Percentiles rank a stretch among this genome's conserved stretches.
Evolutionary conservation across 305 asterid species (phyloP).

Genomic region (Ilex paraguariensis): DNA sequence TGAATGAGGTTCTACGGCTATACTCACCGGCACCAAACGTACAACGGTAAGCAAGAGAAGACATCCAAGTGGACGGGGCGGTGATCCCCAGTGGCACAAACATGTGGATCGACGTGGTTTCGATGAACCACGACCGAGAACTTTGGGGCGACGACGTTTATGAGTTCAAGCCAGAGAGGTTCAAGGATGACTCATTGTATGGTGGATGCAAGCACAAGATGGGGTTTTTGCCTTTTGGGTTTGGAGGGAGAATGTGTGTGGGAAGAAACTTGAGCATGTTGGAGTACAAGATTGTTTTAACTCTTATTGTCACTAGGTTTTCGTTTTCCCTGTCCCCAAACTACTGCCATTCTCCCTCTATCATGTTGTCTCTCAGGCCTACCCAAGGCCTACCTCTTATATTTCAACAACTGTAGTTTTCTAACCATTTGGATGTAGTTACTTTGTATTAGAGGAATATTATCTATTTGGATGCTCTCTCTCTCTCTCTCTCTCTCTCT

Average conservation of each 20-base stretch:
- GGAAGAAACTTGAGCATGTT: constrained; percentile 62
- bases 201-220: constrained; percentile 84
- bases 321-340: constrained; percentile 62
- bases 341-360: constrained; percentile 59
- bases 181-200: constrained; percentile 1
- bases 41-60: constrained; percentile 3
- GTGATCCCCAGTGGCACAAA: background rate
- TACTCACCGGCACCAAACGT: background rate
- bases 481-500: too few species aligned
- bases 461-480: too few species aligned
- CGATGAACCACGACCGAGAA: background rate
- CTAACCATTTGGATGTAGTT: too few species aligned
- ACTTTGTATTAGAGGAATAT: too few species aligned
- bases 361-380: constrained; percentile 78
- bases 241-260: constrained; percentile 91
- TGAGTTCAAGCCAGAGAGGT: constrained; percentile 5
- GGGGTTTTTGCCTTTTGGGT: constrained; percentile 88
- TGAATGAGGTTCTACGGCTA: constrained; percentile 1
- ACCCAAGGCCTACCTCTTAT: constrained; percentile 63
- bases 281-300: constrained; percentile 70
- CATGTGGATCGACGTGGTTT: background rate
- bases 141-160: background rate
- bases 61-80: background rate
- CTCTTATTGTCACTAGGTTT: constrained; percentile 49
- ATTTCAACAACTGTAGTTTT: constrained; percentile 32